These are phyloP conservation scores for Amanita molliuscula DNA, from an alignment of 768 basidiomycete genomes.

Conservation along the genomic window DNA sequence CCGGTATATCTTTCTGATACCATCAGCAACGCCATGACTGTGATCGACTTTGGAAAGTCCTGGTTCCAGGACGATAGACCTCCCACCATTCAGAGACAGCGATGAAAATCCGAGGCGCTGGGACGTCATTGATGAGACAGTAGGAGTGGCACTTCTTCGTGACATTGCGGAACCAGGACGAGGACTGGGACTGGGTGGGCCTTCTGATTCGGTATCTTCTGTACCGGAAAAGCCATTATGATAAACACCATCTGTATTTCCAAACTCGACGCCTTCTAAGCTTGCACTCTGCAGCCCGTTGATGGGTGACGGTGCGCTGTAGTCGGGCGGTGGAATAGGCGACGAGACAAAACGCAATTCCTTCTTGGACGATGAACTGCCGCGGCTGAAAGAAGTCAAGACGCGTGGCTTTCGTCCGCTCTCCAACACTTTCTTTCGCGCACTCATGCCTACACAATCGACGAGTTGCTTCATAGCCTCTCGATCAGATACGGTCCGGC, in stretches of 20 bases:
- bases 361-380: constrained; percentile 1
- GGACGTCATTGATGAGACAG: constrained; percentile 41
- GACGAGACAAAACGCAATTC: constrained; percentile 32
- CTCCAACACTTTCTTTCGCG: constrained; percentile 75
- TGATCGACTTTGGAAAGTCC: not conserved
- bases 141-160: constrained; percentile 50
- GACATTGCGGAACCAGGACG: constrained; percentile 73
- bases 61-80: not conserved
- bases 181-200: constrained; percentile 69
- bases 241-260: not conserved
- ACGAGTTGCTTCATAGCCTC: constrained; percentile 86
- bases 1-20: not conserved
- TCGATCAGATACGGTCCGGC: constrained; percentile 59
- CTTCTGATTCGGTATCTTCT: constrained; percentile 43
- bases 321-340: constrained; percentile 27
- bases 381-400: constrained; percentile 23
- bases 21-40: not conserved
- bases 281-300: not conserved
- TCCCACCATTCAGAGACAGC: not conserved
- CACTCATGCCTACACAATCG: constrained; percentile 79
- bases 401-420: constrained; percentile 69
- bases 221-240: constrained; percentile 15
- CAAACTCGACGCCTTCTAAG: not conserved
- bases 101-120: not conserved
- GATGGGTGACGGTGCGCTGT: constrained; percentile 15